Conservation (phyloP, 495 filamentous ascomycete species). For the Lichenothelia convexa region DNA sequence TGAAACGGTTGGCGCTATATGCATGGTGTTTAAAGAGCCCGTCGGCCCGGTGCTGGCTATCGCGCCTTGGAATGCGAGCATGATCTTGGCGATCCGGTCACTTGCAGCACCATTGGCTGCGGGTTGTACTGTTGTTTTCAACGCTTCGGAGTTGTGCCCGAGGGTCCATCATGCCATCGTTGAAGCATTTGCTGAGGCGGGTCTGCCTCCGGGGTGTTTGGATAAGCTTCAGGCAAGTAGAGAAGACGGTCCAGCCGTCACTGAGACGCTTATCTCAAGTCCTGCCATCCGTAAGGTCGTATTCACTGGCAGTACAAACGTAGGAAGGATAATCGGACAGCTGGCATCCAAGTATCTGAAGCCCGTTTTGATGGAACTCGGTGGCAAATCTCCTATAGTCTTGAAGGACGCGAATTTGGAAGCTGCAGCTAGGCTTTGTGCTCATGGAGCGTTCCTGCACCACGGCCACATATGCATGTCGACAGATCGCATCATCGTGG, state of each 20-base stretch:
- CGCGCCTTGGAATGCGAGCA: too few species aligned
- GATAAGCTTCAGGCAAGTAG: conserved; percentile 13
- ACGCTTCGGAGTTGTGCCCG: conserved; percentile 13
- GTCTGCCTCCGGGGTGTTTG: conserved; percentile 13
- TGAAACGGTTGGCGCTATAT: too few species aligned
- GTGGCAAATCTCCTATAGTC: conserved; percentile 19
- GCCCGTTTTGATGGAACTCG: conserved; percentile 19
- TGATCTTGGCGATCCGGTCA: too few species aligned
- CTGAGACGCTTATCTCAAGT: conserved; percentile 15
- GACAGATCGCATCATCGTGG: conserved; percentile 19
- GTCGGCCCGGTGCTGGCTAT: too few species aligned
- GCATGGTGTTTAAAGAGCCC: too few species aligned
- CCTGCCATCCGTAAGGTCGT: conserved; percentile 17
- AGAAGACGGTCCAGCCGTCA: conserved; percentile 14
- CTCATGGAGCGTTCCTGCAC: conserved; percentile 17
- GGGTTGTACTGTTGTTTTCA: too few species aligned
- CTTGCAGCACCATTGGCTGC: too few species aligned
- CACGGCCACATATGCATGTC: conserved; percentile 22
- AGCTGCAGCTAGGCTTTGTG: conserved; percentile 14
- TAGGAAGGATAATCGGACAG: conserved; percentile 17
- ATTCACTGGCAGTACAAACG: conserved; percentile 17
- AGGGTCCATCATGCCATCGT: conserved; percentile 14
- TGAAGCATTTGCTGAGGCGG: conserved; percentile 13
- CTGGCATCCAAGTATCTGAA: conserved; percentile 17
- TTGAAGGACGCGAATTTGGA: conserved; percentile 18